Percentiles rank a stretch among this genome's conserved stretches.
phyloP scores from a whole-genome alignment of 1,284 basidiomycete species.

The Neonothopanus nambi region DNA sequence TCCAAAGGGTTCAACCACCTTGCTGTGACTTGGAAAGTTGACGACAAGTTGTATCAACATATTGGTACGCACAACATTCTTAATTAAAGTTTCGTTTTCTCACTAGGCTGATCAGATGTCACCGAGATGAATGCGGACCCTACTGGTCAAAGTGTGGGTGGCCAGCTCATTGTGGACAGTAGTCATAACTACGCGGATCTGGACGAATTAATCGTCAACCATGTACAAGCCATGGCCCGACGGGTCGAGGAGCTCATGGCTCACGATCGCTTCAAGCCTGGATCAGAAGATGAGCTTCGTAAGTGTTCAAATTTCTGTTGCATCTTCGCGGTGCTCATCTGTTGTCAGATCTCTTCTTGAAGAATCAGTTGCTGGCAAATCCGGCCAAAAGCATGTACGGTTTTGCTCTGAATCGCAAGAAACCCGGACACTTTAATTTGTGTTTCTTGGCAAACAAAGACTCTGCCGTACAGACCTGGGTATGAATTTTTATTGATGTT shows the following conservation, averaged over 20 bases:
- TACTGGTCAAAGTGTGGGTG: conserved; percentile 68
- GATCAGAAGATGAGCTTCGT: conserved; percentile 89
- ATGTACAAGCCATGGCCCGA: conserved; percentile 92
- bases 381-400: conserved; percentile 95
- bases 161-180: conserved; percentile 78
- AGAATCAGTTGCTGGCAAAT: conserved; percentile 90
- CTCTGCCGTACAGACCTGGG: conserved; percentile 90
- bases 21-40: conserved; percentile 99
- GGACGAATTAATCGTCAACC: conserved; percentile 97
- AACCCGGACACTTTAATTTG: conserved; percentile 91
- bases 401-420: conserved; percentile 88
- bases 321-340: not conserved
- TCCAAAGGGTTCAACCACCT: conserved; percentile 94
- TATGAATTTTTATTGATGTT: conserved; percentile 34
- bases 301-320: conserved; percentile 34
- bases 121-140: conserved; percentile 81
- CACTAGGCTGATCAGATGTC: no score
- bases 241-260: conserved; percentile 95
- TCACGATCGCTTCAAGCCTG: conserved; percentile 94
- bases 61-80: conserved; percentile 62
- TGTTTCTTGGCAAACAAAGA: conserved; percentile 94
- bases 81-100: conserved; percentile 13
- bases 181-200: conserved; percentile 91
- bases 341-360: conserved; percentile 79
- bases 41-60: conserved; percentile 95